phyloP scores from a whole-genome alignment of 768 basidiomycete genomes.

The Podaxis sp. region DNA sequence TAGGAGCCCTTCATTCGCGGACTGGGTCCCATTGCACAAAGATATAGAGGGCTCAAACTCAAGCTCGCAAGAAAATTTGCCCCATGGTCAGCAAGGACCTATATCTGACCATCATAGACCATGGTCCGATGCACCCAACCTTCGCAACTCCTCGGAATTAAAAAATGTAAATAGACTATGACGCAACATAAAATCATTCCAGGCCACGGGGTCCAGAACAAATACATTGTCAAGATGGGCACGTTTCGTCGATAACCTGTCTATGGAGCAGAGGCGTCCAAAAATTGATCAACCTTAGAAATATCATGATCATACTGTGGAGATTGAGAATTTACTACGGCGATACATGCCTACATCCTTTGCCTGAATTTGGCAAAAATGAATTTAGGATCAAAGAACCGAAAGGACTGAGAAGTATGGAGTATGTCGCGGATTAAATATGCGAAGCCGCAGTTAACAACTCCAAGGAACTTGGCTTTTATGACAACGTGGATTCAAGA shows the following conservation, averaged over 20 bases:
- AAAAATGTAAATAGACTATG: slow-evolving; percentile 4
- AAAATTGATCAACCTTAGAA: not conserved
- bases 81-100: not conserved
- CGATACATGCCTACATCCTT: not conserved
- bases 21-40: not conserved
- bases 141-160: slow-evolving; percentile 7
- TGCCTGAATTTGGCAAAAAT: not conserved
- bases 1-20: not conserved
- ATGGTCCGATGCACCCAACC: not conserved
- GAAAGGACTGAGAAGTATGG: not conserved
- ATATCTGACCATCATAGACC: not conserved
- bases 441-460: not conserved
- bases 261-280: not conserved
- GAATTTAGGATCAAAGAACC: not conserved
- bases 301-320: not conserved
- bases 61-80: not conserved
- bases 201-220: not conserved
- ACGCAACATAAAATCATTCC: not conserved
- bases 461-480: not conserved
- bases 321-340: not conserved
- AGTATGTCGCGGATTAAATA: not conserved
- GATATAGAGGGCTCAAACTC: not conserved
- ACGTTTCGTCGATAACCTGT: not conserved
- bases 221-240: not conserved
- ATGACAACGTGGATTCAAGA: too few relatives aligned